Evolutionary conservation across 768 basidiomycete genomes (phyloP).

Genomic region (Lactarius akahatsu): DNA sequence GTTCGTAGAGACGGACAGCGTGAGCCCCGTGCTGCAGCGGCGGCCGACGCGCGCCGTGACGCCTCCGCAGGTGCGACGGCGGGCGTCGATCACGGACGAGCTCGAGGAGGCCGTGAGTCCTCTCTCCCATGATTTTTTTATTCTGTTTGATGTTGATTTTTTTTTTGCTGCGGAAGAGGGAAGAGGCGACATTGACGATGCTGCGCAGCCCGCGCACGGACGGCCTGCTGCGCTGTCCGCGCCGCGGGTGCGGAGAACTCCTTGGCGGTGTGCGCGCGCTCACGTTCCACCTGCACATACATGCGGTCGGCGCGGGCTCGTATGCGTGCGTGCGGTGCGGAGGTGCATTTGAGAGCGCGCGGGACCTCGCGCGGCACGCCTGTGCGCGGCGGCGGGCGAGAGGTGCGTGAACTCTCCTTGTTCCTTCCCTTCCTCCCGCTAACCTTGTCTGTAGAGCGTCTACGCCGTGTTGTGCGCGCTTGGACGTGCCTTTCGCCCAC

Average conservation of each 20-base stretch:
- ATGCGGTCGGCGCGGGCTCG: conserved; percentile 17
- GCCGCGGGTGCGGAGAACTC: conserved; percentile 22
- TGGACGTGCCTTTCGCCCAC: conserved; percentile 23
- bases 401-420: conserved; percentile 2
- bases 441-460: conserved; percentile 5
- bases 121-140: neutral
- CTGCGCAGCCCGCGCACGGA: conserved; percentile 18
- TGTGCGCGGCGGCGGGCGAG: conserved; percentile 25
- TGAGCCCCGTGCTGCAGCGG: conserved; percentile 4
- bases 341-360: conserved; percentile 22
- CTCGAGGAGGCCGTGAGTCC: conserved; percentile 27
- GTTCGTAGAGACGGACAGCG: conserved; percentile 18
- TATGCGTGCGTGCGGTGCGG: conserved; percentile 21
- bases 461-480: conserved; percentile 23
- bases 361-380: conserved; percentile 24
- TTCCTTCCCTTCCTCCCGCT: neutral
- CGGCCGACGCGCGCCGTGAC: conserved; percentile 17
- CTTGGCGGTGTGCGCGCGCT: conserved; percentile 25
- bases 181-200: conserved; percentile 27
- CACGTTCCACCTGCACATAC: conserved; percentile 29
- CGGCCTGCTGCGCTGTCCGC: conserved; percentile 18
- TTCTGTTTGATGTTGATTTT: too few species aligned
- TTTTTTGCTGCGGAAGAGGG: conserved; percentile 9
- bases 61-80: conserved; percentile 20
- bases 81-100: conserved; percentile 23